Evolutionary conservation across 2,329 filamentous ascomycete species (phyloP).

Genomic region (Claviceps maximensis): DNA sequence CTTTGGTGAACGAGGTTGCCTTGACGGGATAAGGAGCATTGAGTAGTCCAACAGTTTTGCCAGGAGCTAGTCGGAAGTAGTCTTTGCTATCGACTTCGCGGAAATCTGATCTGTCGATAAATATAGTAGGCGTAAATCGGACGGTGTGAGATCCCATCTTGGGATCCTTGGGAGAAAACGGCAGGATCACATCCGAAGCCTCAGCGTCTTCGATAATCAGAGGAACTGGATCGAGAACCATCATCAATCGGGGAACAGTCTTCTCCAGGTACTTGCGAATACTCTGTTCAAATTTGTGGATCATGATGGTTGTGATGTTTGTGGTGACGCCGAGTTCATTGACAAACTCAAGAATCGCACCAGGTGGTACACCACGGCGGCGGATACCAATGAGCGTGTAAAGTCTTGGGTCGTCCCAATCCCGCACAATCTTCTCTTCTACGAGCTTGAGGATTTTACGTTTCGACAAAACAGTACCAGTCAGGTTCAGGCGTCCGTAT

Average conservation of each 20-base stretch:
- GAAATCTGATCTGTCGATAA: slow-evolving; percentile 76
- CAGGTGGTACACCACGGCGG: slow-evolving; percentile 74
- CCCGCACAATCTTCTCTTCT: slow-evolving; percentile 61
- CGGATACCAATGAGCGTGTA: slow-evolving; percentile 79
- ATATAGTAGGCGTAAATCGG: slow-evolving; percentile 62
- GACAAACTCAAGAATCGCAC: slow-evolving; percentile 78
- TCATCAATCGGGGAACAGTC: slow-evolving; percentile 78
- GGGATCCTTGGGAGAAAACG: slow-evolving; percentile 73
- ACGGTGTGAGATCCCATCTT: slow-evolving; percentile 48
- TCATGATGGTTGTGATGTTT: slow-evolving; percentile 63
- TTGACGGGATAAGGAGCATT: slow-evolving; percentile 60
- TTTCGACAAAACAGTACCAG: slow-evolving; percentile 79
- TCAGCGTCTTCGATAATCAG: slow-evolving; percentile 71
- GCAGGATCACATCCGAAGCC: slow-evolving; percentile 47
- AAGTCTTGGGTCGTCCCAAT: slow-evolving; percentile 83
- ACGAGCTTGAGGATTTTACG: slow-evolving; percentile 72
- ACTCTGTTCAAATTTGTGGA: slow-evolving; percentile 69
- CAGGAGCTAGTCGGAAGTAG: slow-evolving; percentile 69
- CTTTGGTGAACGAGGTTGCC: slow-evolving; percentile 56
- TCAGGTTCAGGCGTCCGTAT: slow-evolving; percentile 53
- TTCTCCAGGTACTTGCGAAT: slow-evolving; percentile 78
- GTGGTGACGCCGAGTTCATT: slow-evolving; percentile 88
- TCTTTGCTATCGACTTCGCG: slow-evolving; percentile 60
- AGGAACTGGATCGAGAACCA: slow-evolving; percentile 74
- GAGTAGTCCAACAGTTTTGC: slow-evolving; percentile 63